phyloP scores from a whole-genome alignment of 371 early-diverging fungal species.

The Entomophthora muscae region DNA sequence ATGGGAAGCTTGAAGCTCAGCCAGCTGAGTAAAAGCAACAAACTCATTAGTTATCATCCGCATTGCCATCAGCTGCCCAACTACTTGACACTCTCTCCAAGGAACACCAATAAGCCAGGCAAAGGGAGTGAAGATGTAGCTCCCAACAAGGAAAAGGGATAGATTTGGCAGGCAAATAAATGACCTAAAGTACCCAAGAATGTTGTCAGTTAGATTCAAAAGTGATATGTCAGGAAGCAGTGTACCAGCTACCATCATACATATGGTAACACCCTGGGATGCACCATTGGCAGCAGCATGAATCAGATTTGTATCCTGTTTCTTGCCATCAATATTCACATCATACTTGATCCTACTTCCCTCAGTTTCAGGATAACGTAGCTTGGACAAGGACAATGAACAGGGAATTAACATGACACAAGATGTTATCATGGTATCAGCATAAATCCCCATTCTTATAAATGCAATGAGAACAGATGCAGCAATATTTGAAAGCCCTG shows the following conservation, averaged over 20 bases:
- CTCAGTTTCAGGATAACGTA: constrained; percentile 75
- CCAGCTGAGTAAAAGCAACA: constrained; percentile 41
- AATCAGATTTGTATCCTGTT: constrained; percentile 54
- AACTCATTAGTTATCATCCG: constrained; percentile 85
- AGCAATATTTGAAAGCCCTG: constrained; percentile 76
- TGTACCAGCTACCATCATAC: constrained; percentile 52
- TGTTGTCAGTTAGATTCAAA: constrained; percentile 40
- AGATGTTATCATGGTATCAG: constrained; percentile 49
- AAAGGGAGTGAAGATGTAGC: constrained; percentile 57
- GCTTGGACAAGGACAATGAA: constrained; percentile 51
- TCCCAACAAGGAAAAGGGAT: constrained; percentile 46
- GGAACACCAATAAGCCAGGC: constrained; percentile 75
- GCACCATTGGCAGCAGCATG: constrained; percentile 80
- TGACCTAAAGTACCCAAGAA: constrained; percentile 53
- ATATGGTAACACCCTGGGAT: constrained; percentile 56
- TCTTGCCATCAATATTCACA: constrained; percentile 31
- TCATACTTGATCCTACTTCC: constrained; percentile 48
- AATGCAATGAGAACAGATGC: constrained; percentile 73
- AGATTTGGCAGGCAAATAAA: constrained; percentile 44
- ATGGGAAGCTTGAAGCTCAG: constrained; percentile 8
- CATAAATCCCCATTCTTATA: constrained; percentile 41
- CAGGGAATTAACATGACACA: constrained; percentile 88
- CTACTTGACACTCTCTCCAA: constrained; percentile 26
- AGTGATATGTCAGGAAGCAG: constrained; percentile 57
- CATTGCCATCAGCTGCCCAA: constrained; percentile 64